phyloP scores from a whole-genome alignment of 495 filamentous ascomycete genomes.

The Neurospora discreta region DNA sequence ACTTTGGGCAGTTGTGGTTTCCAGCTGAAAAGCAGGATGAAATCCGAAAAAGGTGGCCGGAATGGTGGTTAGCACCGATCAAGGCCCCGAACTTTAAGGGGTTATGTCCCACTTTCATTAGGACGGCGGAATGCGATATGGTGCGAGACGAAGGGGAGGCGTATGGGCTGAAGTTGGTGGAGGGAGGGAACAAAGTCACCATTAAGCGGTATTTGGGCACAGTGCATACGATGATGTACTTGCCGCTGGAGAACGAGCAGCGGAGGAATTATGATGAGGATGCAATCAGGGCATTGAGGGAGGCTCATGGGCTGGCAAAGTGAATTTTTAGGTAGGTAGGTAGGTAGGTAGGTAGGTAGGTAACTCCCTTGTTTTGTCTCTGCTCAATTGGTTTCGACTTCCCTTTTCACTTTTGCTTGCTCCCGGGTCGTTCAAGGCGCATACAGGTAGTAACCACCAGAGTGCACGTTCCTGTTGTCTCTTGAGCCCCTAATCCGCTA shows the following conservation, averaged over 20 bases:
- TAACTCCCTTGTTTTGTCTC: too few species aligned
- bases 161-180: constrained; percentile 35
- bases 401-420: too few species aligned
- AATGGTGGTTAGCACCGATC: constrained; percentile 30
- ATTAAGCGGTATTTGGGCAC: constrained; percentile 35
- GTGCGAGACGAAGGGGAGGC: constrained; percentile 43
- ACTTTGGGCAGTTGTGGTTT: constrained; percentile 28
- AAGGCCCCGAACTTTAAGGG: constrained; percentile 29
- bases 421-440: background rate
- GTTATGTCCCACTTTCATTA: constrained; percentile 35
- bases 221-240: constrained; percentile 41
- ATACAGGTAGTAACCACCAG: too few species aligned
- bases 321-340: too few species aligned
- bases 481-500: background rate
- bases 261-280: constrained; percentile 26
- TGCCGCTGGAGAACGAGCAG: constrained; percentile 17
- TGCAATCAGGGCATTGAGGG: constrained; percentile 19
- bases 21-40: constrained; percentile 12
- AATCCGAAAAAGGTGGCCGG: constrained; percentile 17
- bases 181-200: constrained; percentile 35
- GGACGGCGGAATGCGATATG: constrained; percentile 39
- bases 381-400: too few species aligned
- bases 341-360: too few species aligned
- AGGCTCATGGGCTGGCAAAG: constrained; percentile 17
- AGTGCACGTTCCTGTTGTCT: too few species aligned